Evolutionary conservation across 1,284 basidiomycete genomes (phyloP).

Genomic region (Rhodotorula sp.): DNA sequence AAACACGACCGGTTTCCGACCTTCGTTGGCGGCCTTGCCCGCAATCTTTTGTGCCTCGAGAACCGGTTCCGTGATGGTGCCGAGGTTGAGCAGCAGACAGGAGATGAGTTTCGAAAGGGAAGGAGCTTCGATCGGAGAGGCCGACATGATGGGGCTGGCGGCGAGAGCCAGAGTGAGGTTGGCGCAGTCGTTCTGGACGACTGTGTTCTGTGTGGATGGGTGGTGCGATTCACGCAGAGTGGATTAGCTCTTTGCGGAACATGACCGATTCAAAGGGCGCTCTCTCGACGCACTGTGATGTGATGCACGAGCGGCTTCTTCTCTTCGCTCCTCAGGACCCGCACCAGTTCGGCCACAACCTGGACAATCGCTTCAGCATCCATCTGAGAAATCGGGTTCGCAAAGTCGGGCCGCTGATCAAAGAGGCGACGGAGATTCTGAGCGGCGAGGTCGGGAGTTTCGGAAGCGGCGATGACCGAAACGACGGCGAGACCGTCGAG

Average conservation of each 20-base stretch:
- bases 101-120: constrained; percentile 70
- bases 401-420: background rate
- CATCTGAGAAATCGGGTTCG: constrained; percentile 26
- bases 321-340: constrained; percentile 54
- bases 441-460: constrained; percentile 57
- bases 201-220: constrained; percentile 25
- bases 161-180: constrained; percentile 87
- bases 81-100: constrained; percentile 83
- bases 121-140: constrained; percentile 74
- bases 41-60: constrained; percentile 76
- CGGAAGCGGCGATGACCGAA: constrained; percentile 77
- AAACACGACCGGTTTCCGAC: constrained; percentile 78
- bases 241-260: background rate
- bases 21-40: constrained; percentile 69
- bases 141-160: constrained; percentile 85
- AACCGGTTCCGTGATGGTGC: constrained; percentile 67
- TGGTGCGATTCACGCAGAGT: background rate
- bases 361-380: constrained; percentile 49
- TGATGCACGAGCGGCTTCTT: constrained; percentile 74
- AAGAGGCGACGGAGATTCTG: constrained; percentile 18
- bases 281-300: constrained; percentile 53
- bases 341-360: constrained; percentile 56
- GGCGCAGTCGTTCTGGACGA: constrained; percentile 45
- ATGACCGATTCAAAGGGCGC: background rate
- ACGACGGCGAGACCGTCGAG: constrained; percentile 87